Percentiles rank a stretch among this genome's conserved stretches.
Conservation (phyloP, 441 rosid species). For the Geranium incanum region DNA sequence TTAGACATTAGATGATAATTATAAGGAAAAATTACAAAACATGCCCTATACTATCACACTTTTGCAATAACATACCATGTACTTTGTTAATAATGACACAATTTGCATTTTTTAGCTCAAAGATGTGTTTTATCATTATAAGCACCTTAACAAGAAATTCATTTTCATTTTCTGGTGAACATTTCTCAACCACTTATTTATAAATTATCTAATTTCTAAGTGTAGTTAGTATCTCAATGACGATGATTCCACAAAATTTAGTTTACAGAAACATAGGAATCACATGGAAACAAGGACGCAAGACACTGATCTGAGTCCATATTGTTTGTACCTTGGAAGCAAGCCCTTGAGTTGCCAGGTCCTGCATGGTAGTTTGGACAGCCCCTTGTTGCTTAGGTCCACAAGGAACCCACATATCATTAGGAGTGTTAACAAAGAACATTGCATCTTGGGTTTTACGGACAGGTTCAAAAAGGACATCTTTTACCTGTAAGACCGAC, state of each 20-base stretch:
- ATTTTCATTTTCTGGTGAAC: background rate
- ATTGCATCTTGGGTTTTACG: slow-evolving; percentile 98
- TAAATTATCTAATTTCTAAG: background rate
- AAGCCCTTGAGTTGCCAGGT: slow-evolving; percentile 73
- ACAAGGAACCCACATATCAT: slow-evolving; percentile 86
- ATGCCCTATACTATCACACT: no score
- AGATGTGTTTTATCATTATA: background rate
- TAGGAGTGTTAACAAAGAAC: slow-evolving; percentile 61
- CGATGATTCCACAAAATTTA: background rate
- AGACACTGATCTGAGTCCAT: no score
- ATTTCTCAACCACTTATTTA: background rate
- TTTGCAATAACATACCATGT: no score
- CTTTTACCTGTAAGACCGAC: slow-evolving; percentile 60
- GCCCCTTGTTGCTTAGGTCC: slow-evolving; percentile 89
- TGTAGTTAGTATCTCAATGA: background rate
- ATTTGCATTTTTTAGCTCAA: background rate
- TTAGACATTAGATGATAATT: background rate
- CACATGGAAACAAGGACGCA: background rate
- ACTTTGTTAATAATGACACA: no score
- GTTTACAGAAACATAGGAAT: background rate
- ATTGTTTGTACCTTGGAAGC: slow-evolving; percentile 50
- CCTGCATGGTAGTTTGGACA: slow-evolving; percentile 83
- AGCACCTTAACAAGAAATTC: background rate
- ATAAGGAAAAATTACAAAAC: no score
- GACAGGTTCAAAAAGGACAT: slow-evolving; percentile 95